Percentiles rank a stretch among this genome's conserved stretches.
These are phyloP conservation scores for Ogataea pilisensis DNA, from an alignment of 805 yeast species.

Conservation along the genomic window DNA sequence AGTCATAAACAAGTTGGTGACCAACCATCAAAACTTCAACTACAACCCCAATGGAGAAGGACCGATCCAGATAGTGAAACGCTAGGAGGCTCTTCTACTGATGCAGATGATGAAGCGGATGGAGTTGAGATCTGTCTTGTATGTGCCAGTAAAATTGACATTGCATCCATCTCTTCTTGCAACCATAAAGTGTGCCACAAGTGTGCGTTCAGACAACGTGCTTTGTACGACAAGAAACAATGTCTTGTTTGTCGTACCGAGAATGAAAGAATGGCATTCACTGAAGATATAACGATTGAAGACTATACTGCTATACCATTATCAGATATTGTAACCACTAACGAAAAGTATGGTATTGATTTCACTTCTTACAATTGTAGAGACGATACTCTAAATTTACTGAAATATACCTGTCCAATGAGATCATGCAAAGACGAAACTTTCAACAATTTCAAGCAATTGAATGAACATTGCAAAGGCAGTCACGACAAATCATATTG, in stretches of 20 bases:
- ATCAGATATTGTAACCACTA: conserved; percentile 15
- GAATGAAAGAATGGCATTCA: conserved; percentile 51
- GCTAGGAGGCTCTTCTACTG: not conserved
- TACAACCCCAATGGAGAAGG: conserved; percentile 11
- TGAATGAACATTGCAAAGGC: conserved; percentile 61
- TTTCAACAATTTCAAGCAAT: conserved; percentile 49
- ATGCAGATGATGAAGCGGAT: conserved; percentile 3
- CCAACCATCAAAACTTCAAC: not conserved
- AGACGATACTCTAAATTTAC: conserved; percentile 45
- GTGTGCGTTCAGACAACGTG: conserved; percentile 81
- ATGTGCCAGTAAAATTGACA: conserved; percentile 71
- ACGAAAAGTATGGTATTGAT: conserved; percentile 48
- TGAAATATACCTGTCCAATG: conserved; percentile 55
- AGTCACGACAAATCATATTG: conserved; percentile 66
- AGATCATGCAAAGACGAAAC: conserved; percentile 21
- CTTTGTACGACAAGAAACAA: conserved; percentile 63
- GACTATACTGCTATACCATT: conserved; percentile 29
- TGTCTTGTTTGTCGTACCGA: conserved; percentile 87
- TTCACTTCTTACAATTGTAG: conserved; percentile 54
- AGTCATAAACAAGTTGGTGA: not conserved
- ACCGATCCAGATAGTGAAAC: conserved; percentile 1
- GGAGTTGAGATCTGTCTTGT: conserved; percentile 57
- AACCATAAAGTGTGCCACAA: conserved; percentile 78
- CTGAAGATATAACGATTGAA: conserved; percentile 43
- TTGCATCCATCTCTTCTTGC: conserved; percentile 75